These are phyloP conservation scores for Suillus bovinus DNA, from an alignment of 768 basidiomycete genomes.

Conservation along the genomic window DNA sequence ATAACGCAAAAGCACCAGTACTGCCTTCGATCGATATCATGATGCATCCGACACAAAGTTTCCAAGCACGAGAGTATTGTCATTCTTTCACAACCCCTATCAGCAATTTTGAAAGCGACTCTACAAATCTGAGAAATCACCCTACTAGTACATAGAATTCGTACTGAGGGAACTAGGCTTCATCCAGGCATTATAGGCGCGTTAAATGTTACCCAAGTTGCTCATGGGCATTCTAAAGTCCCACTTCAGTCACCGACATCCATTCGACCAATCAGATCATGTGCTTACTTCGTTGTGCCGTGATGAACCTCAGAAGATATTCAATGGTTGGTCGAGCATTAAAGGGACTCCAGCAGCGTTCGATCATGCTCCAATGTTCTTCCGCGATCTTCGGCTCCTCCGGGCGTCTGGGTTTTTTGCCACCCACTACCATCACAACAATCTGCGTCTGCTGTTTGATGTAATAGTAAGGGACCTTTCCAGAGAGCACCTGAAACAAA, in stretches of 20 bases:
- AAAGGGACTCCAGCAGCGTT: constrained; percentile 5
- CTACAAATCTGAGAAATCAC: background rate
- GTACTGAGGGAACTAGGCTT: background rate
- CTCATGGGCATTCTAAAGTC: background rate
- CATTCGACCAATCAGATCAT: background rate
- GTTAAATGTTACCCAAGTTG: background rate
- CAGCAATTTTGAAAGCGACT: background rate
- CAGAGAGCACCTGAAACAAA: constrained; percentile 8
- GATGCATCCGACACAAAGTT: no score
- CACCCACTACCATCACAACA: constrained; percentile 9
- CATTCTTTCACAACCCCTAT: background rate
- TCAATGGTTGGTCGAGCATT: constrained; percentile 16
- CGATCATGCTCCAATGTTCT: constrained; percentile 11
- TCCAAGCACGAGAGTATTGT: no score
- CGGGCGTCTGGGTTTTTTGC: constrained; percentile 7
- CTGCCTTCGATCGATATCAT: no score
- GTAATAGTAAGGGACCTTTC: constrained; percentile 12
- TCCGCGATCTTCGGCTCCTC: constrained; percentile 9
- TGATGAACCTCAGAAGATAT: constrained; percentile 20
- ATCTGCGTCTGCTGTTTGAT: constrained; percentile 9
- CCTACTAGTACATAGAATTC: background rate
- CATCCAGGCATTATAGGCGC: background rate
- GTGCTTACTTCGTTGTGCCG: background rate
- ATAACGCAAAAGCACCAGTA: no score
- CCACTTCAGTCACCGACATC: background rate